phyloP scores from a whole-genome alignment of 192 early-diverging fungal genomes.

The Ambispora gerdemannii region DNA sequence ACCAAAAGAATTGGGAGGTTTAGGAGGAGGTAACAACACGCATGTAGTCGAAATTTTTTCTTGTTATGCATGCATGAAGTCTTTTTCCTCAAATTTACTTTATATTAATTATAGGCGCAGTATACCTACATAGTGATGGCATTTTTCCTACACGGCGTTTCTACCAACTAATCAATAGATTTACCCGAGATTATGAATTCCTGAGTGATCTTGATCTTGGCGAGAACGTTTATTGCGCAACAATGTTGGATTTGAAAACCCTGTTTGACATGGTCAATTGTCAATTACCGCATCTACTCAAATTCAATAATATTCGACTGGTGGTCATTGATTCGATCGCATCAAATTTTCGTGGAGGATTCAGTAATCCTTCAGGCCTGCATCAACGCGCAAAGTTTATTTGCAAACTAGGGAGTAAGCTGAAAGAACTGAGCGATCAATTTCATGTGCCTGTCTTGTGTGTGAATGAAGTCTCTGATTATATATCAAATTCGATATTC shows the following conservation, averaged over 20 bases:
- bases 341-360: conserved; percentile 64
- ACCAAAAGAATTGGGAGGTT: conserved; percentile 52
- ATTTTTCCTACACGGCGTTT: conserved; percentile 64
- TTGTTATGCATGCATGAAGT: not conserved
- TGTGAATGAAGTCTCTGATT: conserved; percentile 77
- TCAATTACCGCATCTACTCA: conserved; percentile 65
- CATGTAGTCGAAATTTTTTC: conserved; percentile 16
- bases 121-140: conserved; percentile 74
- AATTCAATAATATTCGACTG: conserved; percentile 53
- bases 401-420: conserved; percentile 53
- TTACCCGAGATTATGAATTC: conserved; percentile 30
- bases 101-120: conserved; percentile 37
- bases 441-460: conserved; percentile 70
- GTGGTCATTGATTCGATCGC: conserved; percentile 87
- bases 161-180: conserved; percentile 42
- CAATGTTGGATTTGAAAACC: conserved; percentile 65
- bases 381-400: conserved; percentile 52
- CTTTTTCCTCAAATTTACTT: not conserved
- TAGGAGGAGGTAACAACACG: conserved; percentile 64
- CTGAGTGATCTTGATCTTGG: conserved; percentile 30
- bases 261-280: conserved; percentile 71
- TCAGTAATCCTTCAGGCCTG: not conserved
- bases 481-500: conserved; percentile 24
- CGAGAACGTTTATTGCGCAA: conserved; percentile 61
- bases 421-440: conserved; percentile 62